Percentiles rank a stretch among this genome's conserved stretches.
Evolutionary conservation across 129 eudicot species (phyloP).

Genomic region (Centaurea solstitialis): DNA sequence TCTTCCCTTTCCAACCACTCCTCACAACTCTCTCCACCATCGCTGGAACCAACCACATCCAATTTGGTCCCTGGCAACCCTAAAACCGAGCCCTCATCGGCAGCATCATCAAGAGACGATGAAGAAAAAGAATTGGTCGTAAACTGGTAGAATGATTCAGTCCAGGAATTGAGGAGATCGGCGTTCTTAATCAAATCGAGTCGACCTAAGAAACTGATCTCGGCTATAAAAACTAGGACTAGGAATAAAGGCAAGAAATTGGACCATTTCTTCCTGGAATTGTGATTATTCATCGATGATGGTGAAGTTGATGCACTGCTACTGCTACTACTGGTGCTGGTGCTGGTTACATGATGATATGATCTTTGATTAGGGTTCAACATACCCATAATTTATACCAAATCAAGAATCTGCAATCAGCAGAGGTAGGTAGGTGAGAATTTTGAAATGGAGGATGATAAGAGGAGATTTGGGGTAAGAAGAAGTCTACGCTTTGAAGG

Average conservation of each 20-base stretch:
- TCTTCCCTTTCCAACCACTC: conserved; percentile 81
- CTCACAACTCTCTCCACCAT: conserved; percentile 56
- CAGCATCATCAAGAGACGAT: conserved; percentile 3
- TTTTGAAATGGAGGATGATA: neutral
- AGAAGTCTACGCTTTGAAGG: conserved; percentile 11
- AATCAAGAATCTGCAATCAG: neutral
- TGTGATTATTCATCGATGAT: conserved; percentile 12
- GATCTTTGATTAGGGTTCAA: conserved; percentile 38
- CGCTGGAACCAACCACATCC: conserved; percentile 20
- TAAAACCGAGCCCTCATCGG: conserved; percentile 23
- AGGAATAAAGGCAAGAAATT: conserved; percentile 60
- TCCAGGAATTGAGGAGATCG: conserved; percentile 66
- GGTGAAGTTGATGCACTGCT: conserved; percentile 11
- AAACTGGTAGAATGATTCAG: conserved; percentile 70
- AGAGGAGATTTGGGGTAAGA: neutral
- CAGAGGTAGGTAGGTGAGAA: neutral
- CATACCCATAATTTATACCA: conserved; percentile 3
- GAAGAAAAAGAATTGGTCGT: conserved; percentile 38
- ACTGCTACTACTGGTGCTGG: conserved; percentile 7
- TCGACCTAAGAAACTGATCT: conserved; percentile 73
- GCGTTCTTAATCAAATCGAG: conserved; percentile 63
- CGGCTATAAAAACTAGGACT: conserved; percentile 66
- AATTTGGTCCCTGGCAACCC: conserved; percentile 6
- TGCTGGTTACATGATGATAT: conserved; percentile 5
- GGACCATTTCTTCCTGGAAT: conserved; percentile 54